phyloP scores from a whole-genome alignment of 768 basidiomycete genomes.

The Macrolepiota fuliginosa region DNA sequence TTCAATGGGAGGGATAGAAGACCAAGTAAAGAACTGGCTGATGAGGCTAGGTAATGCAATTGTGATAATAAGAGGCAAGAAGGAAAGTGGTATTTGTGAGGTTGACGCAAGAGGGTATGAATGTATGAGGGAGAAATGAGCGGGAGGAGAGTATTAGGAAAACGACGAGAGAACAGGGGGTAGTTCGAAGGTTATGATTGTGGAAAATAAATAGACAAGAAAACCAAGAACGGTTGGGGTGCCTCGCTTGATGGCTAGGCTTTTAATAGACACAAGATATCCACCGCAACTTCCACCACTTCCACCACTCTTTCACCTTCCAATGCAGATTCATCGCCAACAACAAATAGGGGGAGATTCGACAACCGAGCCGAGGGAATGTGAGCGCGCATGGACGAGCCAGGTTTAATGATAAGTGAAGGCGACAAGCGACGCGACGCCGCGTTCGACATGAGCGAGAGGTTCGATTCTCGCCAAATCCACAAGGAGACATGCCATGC shows the following conservation, averaged over 20 bases:
- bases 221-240: neutral
- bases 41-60: neutral
- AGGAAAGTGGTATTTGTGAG: neutral
- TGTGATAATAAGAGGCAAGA: neutral
- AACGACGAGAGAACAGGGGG: neutral
- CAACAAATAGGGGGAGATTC: neutral
- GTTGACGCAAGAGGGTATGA: slow-evolving; percentile 8
- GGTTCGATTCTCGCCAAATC: neutral
- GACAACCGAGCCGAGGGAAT: neutral
- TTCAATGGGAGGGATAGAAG: neutral
- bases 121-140: neutral
- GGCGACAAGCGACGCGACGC: too few relatives aligned
- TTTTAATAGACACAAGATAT: neutral
- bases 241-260: neutral
- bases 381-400: neutral
- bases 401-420: neutral
- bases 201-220: neutral
- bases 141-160: neutral
- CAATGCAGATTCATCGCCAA: neutral
- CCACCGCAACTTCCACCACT: neutral
- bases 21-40: neutral
- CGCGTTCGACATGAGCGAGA: too few relatives aligned
- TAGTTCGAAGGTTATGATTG: slow-evolving; percentile 2
- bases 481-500: neutral
- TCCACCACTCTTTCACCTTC: neutral